These are phyloP conservation scores for Apiotrichum veenhuisii DNA, from an alignment of 1,284 basidiomycete species.

Conservation along the genomic window DNA sequence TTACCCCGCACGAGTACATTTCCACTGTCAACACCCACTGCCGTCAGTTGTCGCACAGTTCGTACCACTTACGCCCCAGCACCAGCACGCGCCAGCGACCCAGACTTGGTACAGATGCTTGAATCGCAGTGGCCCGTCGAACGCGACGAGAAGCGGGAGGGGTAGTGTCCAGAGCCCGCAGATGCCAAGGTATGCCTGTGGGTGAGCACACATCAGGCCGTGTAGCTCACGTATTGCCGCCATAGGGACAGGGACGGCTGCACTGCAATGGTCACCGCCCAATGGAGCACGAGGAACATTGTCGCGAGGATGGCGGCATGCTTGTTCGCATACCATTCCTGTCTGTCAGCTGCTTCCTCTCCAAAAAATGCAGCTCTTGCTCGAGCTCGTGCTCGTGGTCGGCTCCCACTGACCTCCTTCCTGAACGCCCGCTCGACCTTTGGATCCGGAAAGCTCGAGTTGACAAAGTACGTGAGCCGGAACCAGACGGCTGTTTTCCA, in stretches of 20 bases:
- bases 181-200: constrained; percentile 30
- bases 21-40: constrained; percentile 32
- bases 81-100: constrained; percentile 40
- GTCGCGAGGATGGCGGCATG: constrained; percentile 20
- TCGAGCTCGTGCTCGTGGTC: too few species aligned
- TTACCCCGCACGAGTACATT: constrained; percentile 21
- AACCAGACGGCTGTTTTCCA: neutral
- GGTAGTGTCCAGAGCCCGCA: constrained; percentile 42
- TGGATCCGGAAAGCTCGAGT: constrained; percentile 41
- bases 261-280: neutral
- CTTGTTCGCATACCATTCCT: constrained; percentile 28
- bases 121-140: constrained; percentile 23
- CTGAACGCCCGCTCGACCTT: constrained; percentile 42
- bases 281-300: constrained; percentile 34
- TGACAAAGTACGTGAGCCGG: constrained; percentile 30
- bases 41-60: neutral
- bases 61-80: constrained; percentile 26
- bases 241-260: constrained; percentile 3
- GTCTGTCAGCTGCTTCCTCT: constrained; percentile 27
- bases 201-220: neutral
- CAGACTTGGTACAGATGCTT: constrained; percentile 36
- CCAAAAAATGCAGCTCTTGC: too few species aligned
- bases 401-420: constrained; percentile 35
- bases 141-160: constrained; percentile 35
- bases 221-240: constrained; percentile 19